Evolutionary conservation across 78 protist genomes (phyloP), one percentile per base, ranked within the genome.

Genomic region (Polysphondylium violaceum): DNA sequence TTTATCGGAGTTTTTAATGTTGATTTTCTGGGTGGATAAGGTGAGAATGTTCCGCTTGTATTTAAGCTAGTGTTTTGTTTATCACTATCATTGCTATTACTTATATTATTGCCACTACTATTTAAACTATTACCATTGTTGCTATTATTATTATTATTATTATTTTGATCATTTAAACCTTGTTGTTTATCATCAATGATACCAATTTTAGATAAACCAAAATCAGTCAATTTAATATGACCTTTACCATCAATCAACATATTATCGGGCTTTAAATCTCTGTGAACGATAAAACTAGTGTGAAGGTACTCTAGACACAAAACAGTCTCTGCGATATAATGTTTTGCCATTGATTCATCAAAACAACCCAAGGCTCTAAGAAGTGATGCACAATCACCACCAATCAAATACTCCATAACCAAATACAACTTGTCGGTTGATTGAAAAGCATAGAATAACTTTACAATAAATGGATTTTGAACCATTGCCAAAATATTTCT

Each of bases 161-260:
- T 65, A 29, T 65, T 65, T 19, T 65, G n/a, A n/a, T n/a, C n/a
- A n/a, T n/a, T n/a, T n/a, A n/a, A n/a, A n/a, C n/a, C n/a, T 44
- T 9, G 38, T 38, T 59, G 55, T 2, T 56, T 53, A 36, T 69
- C 81, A 38, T 68, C 89, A 1, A 81, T 19, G 1, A 95, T 36
- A 76, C 93, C 94, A 65, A 96, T 51, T n/a, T 40, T 74, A 0
- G 97, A 93, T 35, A 98, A 85, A 19, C 99, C 99, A 71, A 98
- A 98, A 88, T 98, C 99, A 2, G 98, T 97, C 36, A 98, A 93
- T 71, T 96, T 96, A 59, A 98, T 58, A 74, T 98, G 99, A 2
- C 99, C 99, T 1, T 79, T 40, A 1, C 43, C 35, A 58, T 69
- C 86, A 33, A 98, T 87, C 16, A 98, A 88, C 73, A 96, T 58